phyloP scores from a whole-genome alignment of 169 alveolate species.

The Plasmodium gonderi region DNA sequence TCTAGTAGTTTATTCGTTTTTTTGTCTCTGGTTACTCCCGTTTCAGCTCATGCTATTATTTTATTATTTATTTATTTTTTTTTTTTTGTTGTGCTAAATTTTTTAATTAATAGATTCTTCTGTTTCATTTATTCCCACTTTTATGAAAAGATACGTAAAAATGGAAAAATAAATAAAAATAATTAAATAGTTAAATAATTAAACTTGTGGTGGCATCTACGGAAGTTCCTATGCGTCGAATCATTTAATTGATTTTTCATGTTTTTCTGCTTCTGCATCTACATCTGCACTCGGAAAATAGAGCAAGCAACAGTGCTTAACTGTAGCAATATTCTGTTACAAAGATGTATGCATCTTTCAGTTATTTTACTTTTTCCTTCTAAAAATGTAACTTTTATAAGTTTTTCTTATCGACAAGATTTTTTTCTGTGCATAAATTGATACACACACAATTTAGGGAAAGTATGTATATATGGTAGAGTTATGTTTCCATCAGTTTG shows the following conservation, averaged over 20 bases:
- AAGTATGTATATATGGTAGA: background rate
- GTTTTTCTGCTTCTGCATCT: too few species aligned
- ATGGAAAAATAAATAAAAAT: too few species aligned
- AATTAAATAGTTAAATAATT: background rate
- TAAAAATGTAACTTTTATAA: background rate
- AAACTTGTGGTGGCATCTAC: background rate
- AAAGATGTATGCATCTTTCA: background rate
- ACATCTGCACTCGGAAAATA: too few species aligned
- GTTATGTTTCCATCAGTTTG: background rate
- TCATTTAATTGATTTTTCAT: too few species aligned
- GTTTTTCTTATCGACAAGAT: background rate
- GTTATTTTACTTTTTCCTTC: background rate
- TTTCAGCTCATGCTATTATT: background rate
- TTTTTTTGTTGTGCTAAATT: background rate
- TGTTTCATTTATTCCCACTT: background rate
- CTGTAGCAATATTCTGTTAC: background rate
- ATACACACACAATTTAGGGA: background rate
- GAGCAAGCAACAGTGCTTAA: too few species aligned
- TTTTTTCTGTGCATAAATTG: background rate
- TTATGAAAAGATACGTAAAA: too few species aligned
- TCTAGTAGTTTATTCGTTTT: too few species aligned
- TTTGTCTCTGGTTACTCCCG: background rate
- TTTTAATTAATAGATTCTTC: background rate
- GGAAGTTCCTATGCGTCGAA: too few species aligned
- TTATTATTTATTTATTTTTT: too few species aligned